These are phyloP conservation scores for Sindora glabra DNA, from an alignment of 306 rosid genomes.

Conservation along the genomic window DNA sequence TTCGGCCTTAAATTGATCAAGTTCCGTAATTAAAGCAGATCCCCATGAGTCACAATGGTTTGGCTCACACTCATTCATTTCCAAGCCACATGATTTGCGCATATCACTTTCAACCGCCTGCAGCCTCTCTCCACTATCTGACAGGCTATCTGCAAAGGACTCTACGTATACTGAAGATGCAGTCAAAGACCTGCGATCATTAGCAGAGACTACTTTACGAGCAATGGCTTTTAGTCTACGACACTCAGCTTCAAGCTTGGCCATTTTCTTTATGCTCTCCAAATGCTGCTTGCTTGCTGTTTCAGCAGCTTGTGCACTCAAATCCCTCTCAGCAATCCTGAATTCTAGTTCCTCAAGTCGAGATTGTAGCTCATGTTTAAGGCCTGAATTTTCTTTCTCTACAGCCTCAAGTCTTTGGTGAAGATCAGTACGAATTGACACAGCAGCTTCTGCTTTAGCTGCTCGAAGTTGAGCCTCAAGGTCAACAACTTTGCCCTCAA, in stretches of 20 bases:
- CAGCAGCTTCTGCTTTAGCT: conserved; percentile 47
- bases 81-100: conserved; percentile 24
- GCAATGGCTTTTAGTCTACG: conserved; percentile 46
- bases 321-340: conserved; percentile 55
- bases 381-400: conserved; percentile 46
- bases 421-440: conserved; percentile 33
- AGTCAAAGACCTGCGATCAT: conserved; percentile 31
- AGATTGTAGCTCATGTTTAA: conserved; percentile 51
- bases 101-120: conserved; percentile 26
- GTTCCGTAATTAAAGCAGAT: conserved; percentile 27
- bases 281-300: conserved; percentile 69
- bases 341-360: conserved; percentile 48
- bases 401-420: conserved; percentile 34
- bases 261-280: conserved; percentile 55
- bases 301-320: conserved; percentile 72
- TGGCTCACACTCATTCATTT: conserved; percentile 30
- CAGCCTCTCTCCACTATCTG: conserved; percentile 54
- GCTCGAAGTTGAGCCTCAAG: conserved; percentile 50
- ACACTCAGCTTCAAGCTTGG: conserved; percentile 77
- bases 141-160: conserved; percentile 51
- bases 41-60: conserved; percentile 31
- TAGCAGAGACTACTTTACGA: conserved; percentile 31
- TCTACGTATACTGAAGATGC: conserved; percentile 42
- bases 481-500: conserved; percentile 45
- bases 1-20: conserved; percentile 28